Percentiles rank a stretch among this genome's conserved stretches.
These are phyloP conservation scores for Scolecobasidium constrictum DNA, from an alignment of 2,329 filamentous ascomycete species.

Conservation along the genomic window DNA sequence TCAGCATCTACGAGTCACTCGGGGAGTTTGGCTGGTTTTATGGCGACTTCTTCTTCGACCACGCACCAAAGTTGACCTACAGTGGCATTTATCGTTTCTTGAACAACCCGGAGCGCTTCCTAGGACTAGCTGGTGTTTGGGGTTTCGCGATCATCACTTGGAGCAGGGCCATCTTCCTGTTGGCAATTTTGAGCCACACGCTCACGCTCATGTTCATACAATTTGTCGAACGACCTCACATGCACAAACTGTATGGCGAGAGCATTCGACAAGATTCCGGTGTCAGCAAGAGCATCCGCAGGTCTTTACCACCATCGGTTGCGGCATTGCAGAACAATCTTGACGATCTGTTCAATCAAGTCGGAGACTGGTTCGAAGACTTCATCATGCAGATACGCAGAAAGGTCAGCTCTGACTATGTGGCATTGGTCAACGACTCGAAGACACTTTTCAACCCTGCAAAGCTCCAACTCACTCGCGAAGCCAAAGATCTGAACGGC, in stretches of 20 bases:
- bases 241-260: constrained; percentile 92
- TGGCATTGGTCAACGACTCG: constrained; percentile 78
- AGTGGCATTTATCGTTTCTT: constrained; percentile 96
- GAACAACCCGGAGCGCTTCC: constrained; percentile 91
- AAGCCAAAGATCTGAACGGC: constrained; percentile 70
- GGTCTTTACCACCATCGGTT: constrained; percentile 72
- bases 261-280: constrained; percentile 78
- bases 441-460: constrained; percentile 80
- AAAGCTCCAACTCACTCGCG: constrained; percentile 68
- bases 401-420: constrained; percentile 76
- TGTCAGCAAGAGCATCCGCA: constrained; percentile 80
- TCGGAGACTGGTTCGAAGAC: constrained; percentile 81
- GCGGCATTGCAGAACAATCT: constrained; percentile 77
- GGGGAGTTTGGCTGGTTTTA: constrained; percentile 99
- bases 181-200: constrained; percentile 77
- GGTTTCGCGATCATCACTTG: constrained; percentile 88
- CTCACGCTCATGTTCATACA: constrained; percentile 82
- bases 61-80: constrained; percentile 80
- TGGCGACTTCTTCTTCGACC: constrained; percentile 96
- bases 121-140: constrained; percentile 92
- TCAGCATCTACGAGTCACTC: constrained; percentile 88
- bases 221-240: constrained; percentile 89
- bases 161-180: constrained; percentile 74
- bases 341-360: constrained; percentile 77
- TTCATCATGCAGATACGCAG: constrained; percentile 77